Evolutionary conservation across 2,329 filamentous ascomycete genomes (phyloP).

Genomic region (Clonostachys rhizophaga): DNA sequence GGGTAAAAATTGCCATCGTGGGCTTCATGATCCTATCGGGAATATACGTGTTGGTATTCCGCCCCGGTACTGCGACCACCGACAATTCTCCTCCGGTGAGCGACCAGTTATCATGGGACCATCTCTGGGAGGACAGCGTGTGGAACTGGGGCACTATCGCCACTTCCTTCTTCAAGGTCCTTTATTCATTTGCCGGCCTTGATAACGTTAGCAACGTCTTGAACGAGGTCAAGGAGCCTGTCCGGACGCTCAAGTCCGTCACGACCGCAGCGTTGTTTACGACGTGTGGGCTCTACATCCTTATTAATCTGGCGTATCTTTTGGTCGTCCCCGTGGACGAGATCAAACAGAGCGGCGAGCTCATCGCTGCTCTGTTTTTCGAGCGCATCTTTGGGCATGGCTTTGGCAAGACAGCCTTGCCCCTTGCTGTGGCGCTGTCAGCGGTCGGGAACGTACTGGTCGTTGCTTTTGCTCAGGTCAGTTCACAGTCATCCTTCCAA

Average conservation of each 20-base stretch:
- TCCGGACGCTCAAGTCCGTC: constrained; percentile 60
- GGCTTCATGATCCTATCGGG: constrained; percentile 58
- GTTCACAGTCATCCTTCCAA: constrained; percentile 9
- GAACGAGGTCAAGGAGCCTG: constrained; percentile 65
- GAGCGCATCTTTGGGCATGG: constrained; percentile 55
- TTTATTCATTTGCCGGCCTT: constrained; percentile 65
- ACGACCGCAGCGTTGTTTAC: constrained; percentile 55
- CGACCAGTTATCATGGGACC: constrained; percentile 34
- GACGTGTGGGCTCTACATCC: constrained; percentile 59
- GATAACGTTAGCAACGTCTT: constrained; percentile 67
- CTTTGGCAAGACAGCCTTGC: constrained; percentile 53
- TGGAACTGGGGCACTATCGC: constrained; percentile 67
- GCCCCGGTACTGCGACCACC: constrained; percentile 8
- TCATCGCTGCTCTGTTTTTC: constrained; percentile 66
- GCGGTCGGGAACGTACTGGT: constrained; percentile 71
- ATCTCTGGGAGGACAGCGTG: constrained; percentile 58
- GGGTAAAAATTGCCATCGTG: constrained; percentile 57
- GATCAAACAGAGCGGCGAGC: constrained; percentile 60
- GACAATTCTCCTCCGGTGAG: not conserved
- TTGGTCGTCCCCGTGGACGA: constrained; percentile 63
- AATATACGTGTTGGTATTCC: constrained; percentile 50
- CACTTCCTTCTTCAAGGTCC: constrained; percentile 63
- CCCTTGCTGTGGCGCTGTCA: constrained; percentile 61
- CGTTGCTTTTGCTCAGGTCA: constrained; percentile 62
- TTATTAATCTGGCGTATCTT: constrained; percentile 60